phyloP scores from a whole-genome alignment of 2,329 filamentous ascomycete genomes.

The Exophiala sideris region DNA sequence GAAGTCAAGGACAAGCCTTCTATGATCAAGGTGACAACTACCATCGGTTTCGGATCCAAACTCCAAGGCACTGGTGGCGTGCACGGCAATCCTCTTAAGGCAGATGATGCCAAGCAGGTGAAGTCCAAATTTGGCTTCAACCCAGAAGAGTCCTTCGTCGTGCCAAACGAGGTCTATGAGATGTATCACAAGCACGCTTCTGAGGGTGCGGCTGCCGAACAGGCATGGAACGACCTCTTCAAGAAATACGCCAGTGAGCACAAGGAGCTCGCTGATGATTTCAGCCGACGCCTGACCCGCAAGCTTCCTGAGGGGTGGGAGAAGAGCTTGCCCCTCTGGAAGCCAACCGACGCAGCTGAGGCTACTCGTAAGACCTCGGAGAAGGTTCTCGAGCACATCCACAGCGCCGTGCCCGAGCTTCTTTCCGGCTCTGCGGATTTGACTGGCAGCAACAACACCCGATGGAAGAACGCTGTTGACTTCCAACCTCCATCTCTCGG shows the following conservation, averaged over 20 bases:
- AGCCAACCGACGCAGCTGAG: conserved; percentile 74
- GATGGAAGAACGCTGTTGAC: conserved; percentile 95
- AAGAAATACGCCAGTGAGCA: conserved; percentile 78
- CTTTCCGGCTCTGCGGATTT: conserved; percentile 95
- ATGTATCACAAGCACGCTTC: conserved; percentile 78
- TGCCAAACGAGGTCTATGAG: conserved; percentile 94
- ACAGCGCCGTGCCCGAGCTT: conserved; percentile 79
- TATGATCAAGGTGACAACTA: conserved; percentile 94
- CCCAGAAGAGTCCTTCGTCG: conserved; percentile 86
- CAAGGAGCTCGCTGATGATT: conserved; percentile 75
- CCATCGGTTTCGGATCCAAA: conserved; percentile 92
- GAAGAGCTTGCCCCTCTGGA: conserved; percentile 88
- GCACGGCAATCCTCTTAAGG: conserved; percentile 93
- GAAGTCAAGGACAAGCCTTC: conserved; percentile 93
- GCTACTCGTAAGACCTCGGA: conserved; percentile 97
- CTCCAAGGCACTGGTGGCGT: conserved; percentile 92
- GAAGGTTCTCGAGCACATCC: conserved; percentile 83
- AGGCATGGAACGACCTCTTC: conserved; percentile 93
- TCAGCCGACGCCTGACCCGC: conserved; percentile 73
- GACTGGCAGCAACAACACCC: conserved; percentile 97
- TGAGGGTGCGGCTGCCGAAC: conserved; percentile 81
- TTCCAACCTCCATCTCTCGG: conserved; percentile 88
- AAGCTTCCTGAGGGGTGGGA: conserved; percentile 96
- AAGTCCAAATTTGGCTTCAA: conserved; percentile 97
- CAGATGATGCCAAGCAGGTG: conserved; percentile 86